These are phyloP conservation scores for Eimeria mitis DNA, from an alignment of 169 alveolate species.

Conservation along the genomic window DNA sequence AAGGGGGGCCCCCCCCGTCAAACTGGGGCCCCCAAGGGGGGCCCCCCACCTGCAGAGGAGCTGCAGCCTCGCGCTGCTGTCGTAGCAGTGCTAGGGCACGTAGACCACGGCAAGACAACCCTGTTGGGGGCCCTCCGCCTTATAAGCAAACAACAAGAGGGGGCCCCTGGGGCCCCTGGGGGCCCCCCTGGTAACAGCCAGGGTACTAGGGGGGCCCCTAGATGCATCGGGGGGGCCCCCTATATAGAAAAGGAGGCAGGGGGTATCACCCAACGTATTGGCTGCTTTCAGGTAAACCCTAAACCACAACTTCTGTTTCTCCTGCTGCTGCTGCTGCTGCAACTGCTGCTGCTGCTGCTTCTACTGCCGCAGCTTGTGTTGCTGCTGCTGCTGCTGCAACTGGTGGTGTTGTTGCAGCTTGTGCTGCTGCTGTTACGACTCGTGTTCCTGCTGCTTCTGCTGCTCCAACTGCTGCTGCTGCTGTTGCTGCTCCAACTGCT, in stretches of 20 bases:
- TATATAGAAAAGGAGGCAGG: slow-evolving; percentile 27
- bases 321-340: not conserved
- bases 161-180: not conserved
- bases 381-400: too few relatives aligned
- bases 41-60: slow-evolving; percentile 4
- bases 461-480: too few relatives aligned
- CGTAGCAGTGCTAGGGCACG: slow-evolving; percentile 98
- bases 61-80: slow-evolving; percentile 92
- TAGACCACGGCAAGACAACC: slow-evolving; percentile 99
- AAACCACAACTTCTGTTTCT: not conserved
- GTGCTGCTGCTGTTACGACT: too few relatives aligned
- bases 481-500: too few relatives aligned
- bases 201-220: not conserved
- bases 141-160: not conserved
- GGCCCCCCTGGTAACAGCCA: not conserved
- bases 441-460: too few relatives aligned
- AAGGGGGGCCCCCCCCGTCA: slow-evolving; percentile 39
- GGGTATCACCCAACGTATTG: slow-evolving; percentile 64
- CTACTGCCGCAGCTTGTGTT: not conserved
- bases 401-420: too few relatives aligned
- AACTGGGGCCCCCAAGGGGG: too few relatives aligned
- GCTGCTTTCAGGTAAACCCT: slow-evolving; percentile 26
- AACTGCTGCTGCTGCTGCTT: not conserved
- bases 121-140: slow-evolving; percentile 91
- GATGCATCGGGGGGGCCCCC: not conserved